Percentiles rank a stretch among this genome's conserved stretches.
These are phyloP conservation scores for Neoboletus brunneissimus DNA, from an alignment of 768 basidiomycete genomes.

Conservation along the genomic window DNA sequence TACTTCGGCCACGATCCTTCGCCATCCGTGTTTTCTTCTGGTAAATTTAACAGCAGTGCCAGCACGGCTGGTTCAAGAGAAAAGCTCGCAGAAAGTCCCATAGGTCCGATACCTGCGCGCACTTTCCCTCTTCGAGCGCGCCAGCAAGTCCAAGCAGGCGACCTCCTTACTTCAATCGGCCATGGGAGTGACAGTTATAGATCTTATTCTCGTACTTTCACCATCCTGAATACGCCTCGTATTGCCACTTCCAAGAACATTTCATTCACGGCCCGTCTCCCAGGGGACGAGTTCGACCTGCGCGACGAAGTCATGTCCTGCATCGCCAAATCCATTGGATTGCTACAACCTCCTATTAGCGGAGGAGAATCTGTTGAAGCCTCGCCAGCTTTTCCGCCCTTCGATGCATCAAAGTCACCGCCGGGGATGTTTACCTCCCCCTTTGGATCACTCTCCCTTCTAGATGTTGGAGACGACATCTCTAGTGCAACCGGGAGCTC, in stretches of 20 bases:
- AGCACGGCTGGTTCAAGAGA: constrained; percentile 22
- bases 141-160: constrained; percentile 71
- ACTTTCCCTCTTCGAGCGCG: constrained; percentile 34
- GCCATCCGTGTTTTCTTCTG: constrained; percentile 18
- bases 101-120: constrained; percentile 13
- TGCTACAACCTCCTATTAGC: constrained; percentile 81
- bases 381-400: constrained; percentile 60
- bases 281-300: constrained; percentile 84
- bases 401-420: constrained; percentile 36
- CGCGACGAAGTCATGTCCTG: constrained; percentile 96
- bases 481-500: constrained; percentile 66
- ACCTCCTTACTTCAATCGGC: constrained; percentile 61
- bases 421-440: constrained; percentile 54
- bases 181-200: constrained; percentile 46
- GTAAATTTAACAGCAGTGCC: constrained; percentile 16
- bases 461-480: constrained; percentile 68
- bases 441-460: constrained; percentile 69
- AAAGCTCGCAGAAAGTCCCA: constrained; percentile 25
- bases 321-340: constrained; percentile 95
- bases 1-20: constrained; percentile 44
- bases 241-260: constrained; percentile 31
- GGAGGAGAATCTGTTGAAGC: constrained; percentile 62
- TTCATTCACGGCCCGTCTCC: constrained; percentile 23
- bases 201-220: constrained; percentile 46
- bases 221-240: constrained; percentile 50